Base-by-base conservation (phyloP, 352 stramenopile genomes). In the Blastocystis sp. region DNA sequence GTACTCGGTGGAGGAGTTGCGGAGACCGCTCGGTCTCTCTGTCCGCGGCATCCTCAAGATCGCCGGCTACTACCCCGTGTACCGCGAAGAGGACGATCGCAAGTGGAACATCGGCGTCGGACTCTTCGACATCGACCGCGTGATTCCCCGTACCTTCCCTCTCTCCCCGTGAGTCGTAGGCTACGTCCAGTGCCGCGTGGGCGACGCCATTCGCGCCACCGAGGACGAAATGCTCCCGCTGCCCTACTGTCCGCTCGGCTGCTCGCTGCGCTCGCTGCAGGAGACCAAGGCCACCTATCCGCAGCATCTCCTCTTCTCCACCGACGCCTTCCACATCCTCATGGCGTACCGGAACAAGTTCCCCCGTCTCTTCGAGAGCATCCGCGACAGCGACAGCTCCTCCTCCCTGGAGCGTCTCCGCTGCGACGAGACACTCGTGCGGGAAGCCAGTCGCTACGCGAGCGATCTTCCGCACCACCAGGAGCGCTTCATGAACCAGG, bases 281-380 rank as follows among this genome's bases (percentile, higher is more conserved):
- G 42, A 90, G 87, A 8, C 88, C 77, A 56, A 90, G 86, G 77
- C 86, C 87, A 32, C 65, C 44, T 81, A 71, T 72, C 90, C 81
- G 87, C 90, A 87, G 48, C 81, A 65, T 89, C 49, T 99, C 95
- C 95, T 94, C 89, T 99, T 97, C 89, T 97, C 94, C 1, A 92
- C 96, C 61, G 94, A 93, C 46, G 95, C 95, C 4, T 90, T 98
- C 29, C 89, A 94, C 21, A 90, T 98, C 46, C 91, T 99, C 59
- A 90, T 92, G 9, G 92, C 91, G 4, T 98, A 97, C 88, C 91
- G 94, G 86, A 91, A 92, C 24, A 89, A 92, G 71, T 99, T 97
- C 84, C 94, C 95, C 6, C 90, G 92, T 2, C 87, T 99, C 32
- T 94, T 98, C 87, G 88, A 87, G 24, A 91, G 91, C 21, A 86